A percentile compares a stretch with the other conserved stretches of the same genome.
Conservation (phyloP, 257 asterid species). For the Solanum peruvianum region DNA sequence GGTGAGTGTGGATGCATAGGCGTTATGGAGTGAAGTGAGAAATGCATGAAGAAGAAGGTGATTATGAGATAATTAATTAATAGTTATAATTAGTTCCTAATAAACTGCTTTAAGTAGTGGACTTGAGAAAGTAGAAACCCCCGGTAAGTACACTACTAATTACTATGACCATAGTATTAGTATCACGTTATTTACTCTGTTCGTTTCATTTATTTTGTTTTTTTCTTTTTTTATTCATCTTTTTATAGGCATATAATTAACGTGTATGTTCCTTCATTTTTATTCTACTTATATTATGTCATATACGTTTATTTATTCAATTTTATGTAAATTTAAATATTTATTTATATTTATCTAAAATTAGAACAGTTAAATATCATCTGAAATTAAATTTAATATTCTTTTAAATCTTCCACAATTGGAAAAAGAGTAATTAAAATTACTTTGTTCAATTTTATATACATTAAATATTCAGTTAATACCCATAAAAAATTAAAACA, state of each 20-base stretch:
- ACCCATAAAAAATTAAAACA: neutral
- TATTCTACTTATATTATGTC: too few species aligned
- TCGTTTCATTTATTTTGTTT: neutral
- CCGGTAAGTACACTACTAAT: neutral
- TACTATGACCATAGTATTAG: neutral
- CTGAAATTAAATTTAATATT: too few species aligned
- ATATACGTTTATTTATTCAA: too few species aligned
- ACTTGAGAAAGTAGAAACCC: neutral
- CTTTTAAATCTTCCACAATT: too few species aligned
- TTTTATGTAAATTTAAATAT: too few species aligned
- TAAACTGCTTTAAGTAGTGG: neutral
- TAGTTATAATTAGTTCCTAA: neutral
- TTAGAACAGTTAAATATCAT: neutral
- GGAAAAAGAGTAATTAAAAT: neutral
- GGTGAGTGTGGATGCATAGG: neutral
- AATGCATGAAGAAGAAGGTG: neutral
- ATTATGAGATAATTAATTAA: neutral
- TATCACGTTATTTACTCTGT: neutral
- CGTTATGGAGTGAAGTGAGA: neutral
- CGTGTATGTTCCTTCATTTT: neutral
- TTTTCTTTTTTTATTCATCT: neutral
- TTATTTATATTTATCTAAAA: too few species aligned
- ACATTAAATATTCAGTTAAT: too few species aligned
- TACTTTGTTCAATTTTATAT: too few species aligned
- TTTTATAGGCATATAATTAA: neutral